These are phyloP conservation scores for Pelargonium citronellum DNA, from an alignment of 441 rosid species.

Conservation along the genomic window DNA sequence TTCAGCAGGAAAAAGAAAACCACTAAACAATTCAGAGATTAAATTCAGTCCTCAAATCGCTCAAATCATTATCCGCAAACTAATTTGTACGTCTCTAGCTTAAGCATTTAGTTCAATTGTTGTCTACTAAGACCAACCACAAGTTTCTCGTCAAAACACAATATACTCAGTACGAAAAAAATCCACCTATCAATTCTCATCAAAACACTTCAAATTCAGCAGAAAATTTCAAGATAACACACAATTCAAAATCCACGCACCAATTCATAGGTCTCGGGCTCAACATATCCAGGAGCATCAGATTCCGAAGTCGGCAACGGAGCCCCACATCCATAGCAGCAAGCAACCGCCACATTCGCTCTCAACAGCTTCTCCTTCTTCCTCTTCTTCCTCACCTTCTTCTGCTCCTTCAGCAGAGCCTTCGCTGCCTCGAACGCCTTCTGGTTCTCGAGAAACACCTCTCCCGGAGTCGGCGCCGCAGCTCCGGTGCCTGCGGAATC, in stretches of 20 bases:
- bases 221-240: no score
- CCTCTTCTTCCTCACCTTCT: constrained; percentile 26
- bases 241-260: constrained; percentile 23
- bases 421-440: constrained; percentile 54
- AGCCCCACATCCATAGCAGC: constrained; percentile 94
- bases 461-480: constrained; percentile 69
- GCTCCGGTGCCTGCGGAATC: constrained; percentile 58
- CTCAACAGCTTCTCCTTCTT: constrained; percentile 34
- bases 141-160: no score
- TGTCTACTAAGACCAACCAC: no score
- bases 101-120: no score
- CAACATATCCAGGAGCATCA: constrained; percentile 80
- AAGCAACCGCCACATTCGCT: constrained; percentile 35
- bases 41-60: no score
- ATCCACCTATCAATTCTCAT: no score
- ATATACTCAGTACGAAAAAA: no score
- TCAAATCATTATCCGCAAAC: no score
- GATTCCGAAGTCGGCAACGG: constrained; percentile 72
- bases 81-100: no score
- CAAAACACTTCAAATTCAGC: no score
- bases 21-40: no score
- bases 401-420: constrained; percentile 42
- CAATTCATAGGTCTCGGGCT: constrained; percentile 59
- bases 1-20: not conserved
- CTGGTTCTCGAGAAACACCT: constrained; percentile 56